Conservation (phyloP, 2,329 filamentous ascomycete species). For the Piedraia hortae region DNA sequence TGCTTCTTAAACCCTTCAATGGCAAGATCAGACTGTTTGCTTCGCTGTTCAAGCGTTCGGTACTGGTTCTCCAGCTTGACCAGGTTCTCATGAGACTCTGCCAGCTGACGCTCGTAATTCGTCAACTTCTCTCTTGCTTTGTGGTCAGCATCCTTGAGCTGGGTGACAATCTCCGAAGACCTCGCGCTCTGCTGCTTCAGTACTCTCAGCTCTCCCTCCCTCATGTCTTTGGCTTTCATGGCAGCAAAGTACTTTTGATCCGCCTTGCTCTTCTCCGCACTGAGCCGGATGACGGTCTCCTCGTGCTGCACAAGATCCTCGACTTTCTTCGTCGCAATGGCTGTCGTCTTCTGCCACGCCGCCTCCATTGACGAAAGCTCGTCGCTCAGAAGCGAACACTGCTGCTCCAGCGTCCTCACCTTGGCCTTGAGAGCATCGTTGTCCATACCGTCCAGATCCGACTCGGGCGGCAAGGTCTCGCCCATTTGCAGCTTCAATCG, state of each 20-base stretch:
- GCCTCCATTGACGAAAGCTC: slow-evolving; percentile 74
- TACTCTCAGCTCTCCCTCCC: slow-evolving; percentile 52
- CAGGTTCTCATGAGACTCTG: slow-evolving; percentile 56
- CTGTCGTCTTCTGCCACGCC: slow-evolving; percentile 72
- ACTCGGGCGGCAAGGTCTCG: slow-evolving; percentile 12
- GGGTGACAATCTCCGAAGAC: slow-evolving; percentile 76
- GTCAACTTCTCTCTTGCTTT: slow-evolving; percentile 50
- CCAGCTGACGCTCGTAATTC: slow-evolving; percentile 66
- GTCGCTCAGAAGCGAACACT: slow-evolving; percentile 60
- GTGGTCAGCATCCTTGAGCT: slow-evolving; percentile 71
- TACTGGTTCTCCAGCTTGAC: slow-evolving; percentile 42
- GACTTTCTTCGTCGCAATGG: slow-evolving; percentile 63
- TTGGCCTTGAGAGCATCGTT: slow-evolving; percentile 38
- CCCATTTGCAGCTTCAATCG: slow-evolving; percentile 33
- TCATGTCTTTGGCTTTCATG: slow-evolving; percentile 74
- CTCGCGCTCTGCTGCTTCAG: slow-evolving; percentile 63
- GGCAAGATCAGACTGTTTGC: slow-evolving; percentile 39
- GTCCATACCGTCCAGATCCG: slow-evolving; percentile 18
- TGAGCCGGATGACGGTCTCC: slow-evolving; percentile 45
- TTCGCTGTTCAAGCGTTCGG: slow-evolving; percentile 44
- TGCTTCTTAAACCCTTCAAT: slow-evolving; percentile 50
- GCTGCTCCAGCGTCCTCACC: slow-evolving; percentile 46
- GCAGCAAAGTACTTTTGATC: slow-evolving; percentile 96
- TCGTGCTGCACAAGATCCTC: slow-evolving; percentile 49
- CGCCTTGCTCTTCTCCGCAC: slow-evolving; percentile 78